phyloP scores from a whole-genome alignment of 495 filamentous ascomycete genomes.

The Tuber indicum region DNA sequence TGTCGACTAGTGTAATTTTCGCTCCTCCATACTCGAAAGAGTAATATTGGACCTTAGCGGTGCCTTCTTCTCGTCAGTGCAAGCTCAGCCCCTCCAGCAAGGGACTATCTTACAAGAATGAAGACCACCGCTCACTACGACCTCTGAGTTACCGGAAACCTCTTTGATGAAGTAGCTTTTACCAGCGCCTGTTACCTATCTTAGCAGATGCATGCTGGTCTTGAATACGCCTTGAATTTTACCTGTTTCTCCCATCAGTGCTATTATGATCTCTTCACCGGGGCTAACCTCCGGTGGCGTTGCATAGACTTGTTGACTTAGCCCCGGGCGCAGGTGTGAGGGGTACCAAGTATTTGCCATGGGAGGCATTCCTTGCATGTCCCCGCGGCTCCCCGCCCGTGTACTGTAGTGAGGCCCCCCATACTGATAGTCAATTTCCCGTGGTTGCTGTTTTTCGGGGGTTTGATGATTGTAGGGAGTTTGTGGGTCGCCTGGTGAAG shows the following conservation, averaged over 20 bases:
- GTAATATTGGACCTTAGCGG: slow-evolving; percentile 20
- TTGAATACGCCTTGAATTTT: neutral
- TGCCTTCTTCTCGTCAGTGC: slow-evolving; percentile 19
- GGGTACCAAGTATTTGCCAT: neutral
- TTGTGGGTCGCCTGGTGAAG: too few relatives aligned
- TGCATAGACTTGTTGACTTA: too few relatives aligned
- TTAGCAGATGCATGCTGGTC: neutral
- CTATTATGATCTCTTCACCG: slow-evolving; percentile 29
- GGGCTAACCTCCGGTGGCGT: neutral
- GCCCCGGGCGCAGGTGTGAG: neutral
- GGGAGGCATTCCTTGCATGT: neutral
- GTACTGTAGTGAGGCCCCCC: too few relatives aligned
- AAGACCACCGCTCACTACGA: slow-evolving; percentile 28
- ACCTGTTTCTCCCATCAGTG: slow-evolving; percentile 47
- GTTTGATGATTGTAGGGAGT: too few relatives aligned
- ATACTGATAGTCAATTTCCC: too few relatives aligned
- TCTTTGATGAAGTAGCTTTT: slow-evolving; percentile 46
- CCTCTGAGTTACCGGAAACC: slow-evolving; percentile 23
- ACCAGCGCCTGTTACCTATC: slow-evolving; percentile 38
- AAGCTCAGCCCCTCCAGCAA: neutral
- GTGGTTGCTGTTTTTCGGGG: too few relatives aligned
- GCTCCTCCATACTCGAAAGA: slow-evolving; percentile 19
- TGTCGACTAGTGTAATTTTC: slow-evolving; percentile 46
- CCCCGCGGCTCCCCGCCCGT: too few relatives aligned
- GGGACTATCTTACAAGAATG: slow-evolving; percentile 24